Evolutionary conservation across 1,284 basidiomycete genomes (phyloP).

Genomic region (Neonothopanus nambi): DNA sequence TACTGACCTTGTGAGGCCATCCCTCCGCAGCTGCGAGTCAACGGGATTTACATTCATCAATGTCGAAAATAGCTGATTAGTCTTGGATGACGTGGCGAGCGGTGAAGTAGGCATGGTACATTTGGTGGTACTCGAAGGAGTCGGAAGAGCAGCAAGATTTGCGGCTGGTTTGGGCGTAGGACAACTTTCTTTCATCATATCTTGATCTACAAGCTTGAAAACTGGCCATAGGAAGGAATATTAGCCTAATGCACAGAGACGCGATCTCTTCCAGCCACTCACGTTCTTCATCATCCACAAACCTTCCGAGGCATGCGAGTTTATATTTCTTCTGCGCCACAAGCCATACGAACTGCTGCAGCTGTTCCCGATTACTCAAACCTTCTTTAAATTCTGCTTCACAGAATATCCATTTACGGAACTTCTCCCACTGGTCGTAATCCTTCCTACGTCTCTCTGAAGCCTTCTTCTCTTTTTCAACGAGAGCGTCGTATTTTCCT

Average conservation of each 20-base stretch:
- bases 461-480: slow-evolving; percentile 38
- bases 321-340: slow-evolving; percentile 4
- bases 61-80: neutral
- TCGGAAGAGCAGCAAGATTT: neutral
- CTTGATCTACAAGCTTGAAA: neutral
- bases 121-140: neutral
- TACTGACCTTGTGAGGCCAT: neutral
- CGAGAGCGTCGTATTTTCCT: slow-evolving; percentile 41
- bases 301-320: neutral
- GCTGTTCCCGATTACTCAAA: slow-evolving; percentile 23
- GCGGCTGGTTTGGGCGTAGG: neutral
- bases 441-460: slow-evolving; percentile 47
- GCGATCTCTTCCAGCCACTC: slow-evolving; percentile 4
- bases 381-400: slow-evolving; percentile 22
- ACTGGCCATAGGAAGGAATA: neutral
- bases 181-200: neutral
- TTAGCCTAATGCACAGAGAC: neutral
- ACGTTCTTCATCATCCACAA: slow-evolving; percentile 2
- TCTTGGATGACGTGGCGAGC: slow-evolving; percentile 1
- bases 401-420: slow-evolving; percentile 44
- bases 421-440: slow-evolving; percentile 48
- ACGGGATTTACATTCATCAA: neutral
- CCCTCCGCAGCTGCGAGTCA: neutral
- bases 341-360: slow-evolving; percentile 10
- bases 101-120: neutral